phyloP scores from a whole-genome alignment of 306 rosid species.

The Prunus persica region Prunus_persica_NCBIv2 NC_034016.1:5328001-5328500 shows the following conservation, averaged over 20 bases:
- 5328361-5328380: background rate
- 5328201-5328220: background rate
- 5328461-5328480: conserved; percentile 89
- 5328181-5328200: background rate
- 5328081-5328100: background rate
- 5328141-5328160: background rate
- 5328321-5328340: background rate
- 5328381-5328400: conserved; percentile 39
- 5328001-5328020: no score
- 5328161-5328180: background rate
- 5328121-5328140: background rate
- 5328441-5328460: conserved; percentile 70
- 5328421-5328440: conserved; percentile 35
- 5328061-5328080: no score
- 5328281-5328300: background rate
- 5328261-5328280: background rate
- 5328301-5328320: background rate
- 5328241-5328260: background rate
- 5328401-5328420: conserved; percentile 17
- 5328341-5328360: background rate
- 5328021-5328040: no score
- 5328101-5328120: background rate
- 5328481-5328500: conserved; percentile 63
- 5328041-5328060: no score
- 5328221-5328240: background rate